phyloP scores from a whole-genome alignment of 2,329 filamentous ascomycete genomes.

The Botryotinia convoluta region DNA sequence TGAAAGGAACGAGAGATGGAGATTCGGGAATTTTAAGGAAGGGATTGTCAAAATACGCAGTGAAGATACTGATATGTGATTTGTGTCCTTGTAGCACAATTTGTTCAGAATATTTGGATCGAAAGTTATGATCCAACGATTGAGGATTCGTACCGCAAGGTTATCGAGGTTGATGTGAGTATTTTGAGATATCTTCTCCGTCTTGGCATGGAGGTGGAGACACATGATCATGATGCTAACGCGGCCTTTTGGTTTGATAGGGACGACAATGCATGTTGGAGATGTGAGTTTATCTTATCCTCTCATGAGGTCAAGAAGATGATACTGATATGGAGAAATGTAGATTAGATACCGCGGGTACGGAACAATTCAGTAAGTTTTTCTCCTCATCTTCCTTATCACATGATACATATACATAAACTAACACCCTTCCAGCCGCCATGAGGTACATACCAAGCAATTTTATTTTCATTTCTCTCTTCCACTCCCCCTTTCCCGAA shows the following conservation, averaged over 20 bases:
- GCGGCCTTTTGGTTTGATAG: conserved; percentile 40
- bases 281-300: conserved; percentile 49
- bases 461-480: too few species aligned
- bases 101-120: conserved; percentile 75
- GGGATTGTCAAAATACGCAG: neutral
- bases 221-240: conserved; percentile 18
- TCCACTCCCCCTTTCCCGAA: neutral
- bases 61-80: conserved; percentile 2
- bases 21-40: neutral
- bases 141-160: conserved; percentile 60
- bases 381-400: conserved; percentile 11
- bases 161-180: conserved; percentile 66
- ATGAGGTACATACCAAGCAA: conserved; percentile 49
- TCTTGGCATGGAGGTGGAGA: conserved; percentile 1
- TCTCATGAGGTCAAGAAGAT: neutral
- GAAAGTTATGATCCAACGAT: conserved; percentile 64
- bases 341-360: conserved; percentile 69
- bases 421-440: conserved; percentile 44
- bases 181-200: neutral
- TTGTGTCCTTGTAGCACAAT: conserved; percentile 54
- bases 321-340: conserved; percentile 23
- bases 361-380: conserved; percentile 70
- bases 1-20: neutral
- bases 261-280: conserved; percentile 71
- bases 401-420: conserved; percentile 26